These are phyloP conservation scores for Cucumis cinereus DNA, from an alignment of 306 rosid genomes.

Conservation along the genomic window DNA sequence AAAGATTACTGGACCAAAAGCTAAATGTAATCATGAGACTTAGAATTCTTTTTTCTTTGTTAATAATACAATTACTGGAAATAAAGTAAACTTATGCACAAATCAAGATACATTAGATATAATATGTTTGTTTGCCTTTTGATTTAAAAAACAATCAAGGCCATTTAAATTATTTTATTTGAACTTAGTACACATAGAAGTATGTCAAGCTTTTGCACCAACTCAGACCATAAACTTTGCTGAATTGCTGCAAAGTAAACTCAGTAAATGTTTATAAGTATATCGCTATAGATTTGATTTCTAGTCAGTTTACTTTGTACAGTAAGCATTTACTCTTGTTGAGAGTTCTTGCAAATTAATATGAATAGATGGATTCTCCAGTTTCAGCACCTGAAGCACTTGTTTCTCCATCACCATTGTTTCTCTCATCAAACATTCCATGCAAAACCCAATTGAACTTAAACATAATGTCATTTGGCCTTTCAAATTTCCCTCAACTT, in stretches of 20 bases:
- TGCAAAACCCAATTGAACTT: constrained; percentile 57
- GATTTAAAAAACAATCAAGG: background rate
- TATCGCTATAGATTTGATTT: background rate
- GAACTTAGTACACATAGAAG: background rate
- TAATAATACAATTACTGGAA: background rate
- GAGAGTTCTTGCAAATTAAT: constrained; percentile 22
- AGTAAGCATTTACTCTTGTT: constrained; percentile 13
- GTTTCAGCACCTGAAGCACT: constrained; percentile 34
- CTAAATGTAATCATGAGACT: background rate
- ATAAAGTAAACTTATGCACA: background rate
- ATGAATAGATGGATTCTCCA: constrained; percentile 46
- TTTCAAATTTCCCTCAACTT: constrained; percentile 31
- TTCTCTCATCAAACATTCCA: constrained; percentile 35
- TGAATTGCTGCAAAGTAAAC: background rate
- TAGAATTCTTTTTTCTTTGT: background rate
- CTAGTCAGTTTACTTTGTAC: background rate
- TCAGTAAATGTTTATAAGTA: background rate
- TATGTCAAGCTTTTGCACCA: background rate
- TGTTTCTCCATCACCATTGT: constrained; percentile 37
- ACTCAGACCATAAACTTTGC: background rate
- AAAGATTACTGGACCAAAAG: background rate
- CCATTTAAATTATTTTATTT: background rate
- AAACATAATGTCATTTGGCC: constrained; percentile 37
- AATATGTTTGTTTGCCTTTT: background rate
- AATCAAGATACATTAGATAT: background rate